Conservation (phyloP, 2,329 filamentous ascomycete species). For the Sclerotinia trifoliorum region DNA sequence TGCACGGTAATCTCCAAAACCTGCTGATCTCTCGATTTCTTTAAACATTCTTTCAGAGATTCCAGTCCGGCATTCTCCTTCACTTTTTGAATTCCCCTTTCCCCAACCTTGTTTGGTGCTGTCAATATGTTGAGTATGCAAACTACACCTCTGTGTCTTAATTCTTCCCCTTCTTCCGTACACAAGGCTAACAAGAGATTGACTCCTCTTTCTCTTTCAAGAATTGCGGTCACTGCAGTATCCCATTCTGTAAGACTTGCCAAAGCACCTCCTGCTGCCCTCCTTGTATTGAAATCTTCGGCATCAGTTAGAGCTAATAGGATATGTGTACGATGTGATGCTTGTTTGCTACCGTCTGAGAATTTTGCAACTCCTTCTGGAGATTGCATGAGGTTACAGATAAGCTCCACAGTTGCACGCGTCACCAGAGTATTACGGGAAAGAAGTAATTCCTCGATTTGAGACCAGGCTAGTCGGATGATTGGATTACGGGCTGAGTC, state of each 20-base stretch:
- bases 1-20: slow-evolving; percentile 71
- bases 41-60: slow-evolving; percentile 66
- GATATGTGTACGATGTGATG: slow-evolving; percentile 74
- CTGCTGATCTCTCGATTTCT: slow-evolving; percentile 64
- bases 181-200: slow-evolving; percentile 80
- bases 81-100: slow-evolving; percentile 58
- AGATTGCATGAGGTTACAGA: slow-evolving; percentile 83
- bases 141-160: slow-evolving; percentile 72
- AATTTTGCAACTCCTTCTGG: slow-evolving; percentile 67
- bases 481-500: slow-evolving; percentile 63
- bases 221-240: slow-evolving; percentile 66
- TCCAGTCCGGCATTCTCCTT: slow-evolving; percentile 64
- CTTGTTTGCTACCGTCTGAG: slow-evolving; percentile 63
- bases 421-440: slow-evolving; percentile 72
- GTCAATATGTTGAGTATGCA: slow-evolving; percentile 70
- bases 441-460: slow-evolving; percentile 80
- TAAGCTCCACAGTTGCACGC: slow-evolving; percentile 80
- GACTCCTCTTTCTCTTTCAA: slow-evolving; percentile 70
- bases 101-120: slow-evolving; percentile 64
- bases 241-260: slow-evolving; percentile 82
- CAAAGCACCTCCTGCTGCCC: slow-evolving; percentile 83
- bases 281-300: slow-evolving; percentile 74
- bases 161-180: slow-evolving; percentile 65
- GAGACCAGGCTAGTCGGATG: slow-evolving; percentile 69
- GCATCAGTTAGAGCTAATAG: slow-evolving; percentile 85